Evolutionary conservation across 2,329 filamentous ascomycete genomes (phyloP).

Genomic region (Penicillium polonicum): DNA sequence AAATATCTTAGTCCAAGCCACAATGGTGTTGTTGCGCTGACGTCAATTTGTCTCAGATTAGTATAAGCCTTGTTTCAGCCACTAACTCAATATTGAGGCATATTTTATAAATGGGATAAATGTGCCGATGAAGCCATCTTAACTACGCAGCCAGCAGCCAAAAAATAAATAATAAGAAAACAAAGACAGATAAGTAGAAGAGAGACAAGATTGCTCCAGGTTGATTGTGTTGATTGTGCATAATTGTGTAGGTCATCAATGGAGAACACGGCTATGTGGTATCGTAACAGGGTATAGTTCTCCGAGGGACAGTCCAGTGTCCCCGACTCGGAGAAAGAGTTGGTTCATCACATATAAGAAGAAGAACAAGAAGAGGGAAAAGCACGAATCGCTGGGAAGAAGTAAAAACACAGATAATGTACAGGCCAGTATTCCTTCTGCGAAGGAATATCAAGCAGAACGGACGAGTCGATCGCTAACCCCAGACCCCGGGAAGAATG

Average conservation of each 20-base stretch:
- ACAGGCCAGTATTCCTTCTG: constrained; percentile 9
- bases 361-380: not conserved
- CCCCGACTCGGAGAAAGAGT: constrained; percentile 2
- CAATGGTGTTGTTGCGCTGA: not conserved
- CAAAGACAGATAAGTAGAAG: not conserved
- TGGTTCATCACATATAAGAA: constrained; percentile 2
- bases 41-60: not conserved
- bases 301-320: constrained; percentile 5
- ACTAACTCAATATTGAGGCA: not conserved
- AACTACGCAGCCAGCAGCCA: too few relatives aligned
- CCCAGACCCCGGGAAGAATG: not conserved
- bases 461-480: not conserved
- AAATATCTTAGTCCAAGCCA: too few relatives aligned
- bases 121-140: too few relatives aligned
- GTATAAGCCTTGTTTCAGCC: not conserved
- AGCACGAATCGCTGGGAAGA: constrained; percentile 3
- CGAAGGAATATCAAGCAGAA: constrained; percentile 5
- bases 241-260: constrained; percentile 11
- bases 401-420: constrained; percentile 5
- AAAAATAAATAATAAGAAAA: not conserved
- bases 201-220: not conserved
- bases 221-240: not conserved
- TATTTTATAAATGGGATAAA: too few relatives aligned
- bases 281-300: constrained; percentile 13
- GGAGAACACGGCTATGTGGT: constrained; percentile 6